These are phyloP conservation scores for Auxenochlorella protothecoides DNA, from an alignment of 139 green algal genomes.

Conservation along the genomic window DNA sequence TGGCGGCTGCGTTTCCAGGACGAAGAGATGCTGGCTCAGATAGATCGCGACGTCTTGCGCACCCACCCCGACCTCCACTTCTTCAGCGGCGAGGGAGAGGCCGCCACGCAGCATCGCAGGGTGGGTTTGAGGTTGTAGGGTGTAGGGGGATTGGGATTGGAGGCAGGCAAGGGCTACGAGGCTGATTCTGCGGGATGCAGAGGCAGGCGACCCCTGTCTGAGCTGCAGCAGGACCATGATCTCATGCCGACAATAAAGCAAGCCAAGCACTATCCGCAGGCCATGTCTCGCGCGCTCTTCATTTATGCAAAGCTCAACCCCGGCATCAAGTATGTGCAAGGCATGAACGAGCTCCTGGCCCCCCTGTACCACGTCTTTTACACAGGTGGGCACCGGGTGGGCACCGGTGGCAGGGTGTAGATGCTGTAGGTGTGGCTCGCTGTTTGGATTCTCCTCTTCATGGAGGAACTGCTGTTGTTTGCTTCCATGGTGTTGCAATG, in stretches of 20 bases:
- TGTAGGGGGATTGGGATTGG: no score
- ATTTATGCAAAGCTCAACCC: slow-evolving; percentile 97
- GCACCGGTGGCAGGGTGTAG: no score
- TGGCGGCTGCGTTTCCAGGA: slow-evolving; percentile 84
- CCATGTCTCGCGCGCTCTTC: slow-evolving; percentile 78
- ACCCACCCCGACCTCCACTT: slow-evolving; percentile 95
- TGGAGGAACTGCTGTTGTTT: no score
- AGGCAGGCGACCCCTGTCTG: neutral
- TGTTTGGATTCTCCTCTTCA: no score
- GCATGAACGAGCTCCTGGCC: slow-evolving; percentile 96
- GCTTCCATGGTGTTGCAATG: no score
- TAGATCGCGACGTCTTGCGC: slow-evolving; percentile 85
- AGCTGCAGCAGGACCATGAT: slow-evolving; percentile 29
- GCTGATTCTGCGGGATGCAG: no score
- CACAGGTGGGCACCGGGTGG: neutral
- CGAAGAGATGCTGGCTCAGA: slow-evolving; percentile 76
- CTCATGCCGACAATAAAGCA: no score
- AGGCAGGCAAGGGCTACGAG: no score
- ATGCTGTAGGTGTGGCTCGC: no score
- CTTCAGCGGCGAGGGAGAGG: slow-evolving; percentile 60
- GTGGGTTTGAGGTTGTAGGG: neutral
- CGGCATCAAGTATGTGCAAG: slow-evolving; percentile 87
- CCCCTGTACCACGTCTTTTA: slow-evolving; percentile 81
- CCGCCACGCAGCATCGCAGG: slow-evolving; percentile 19
- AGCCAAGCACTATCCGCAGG: no score